Conservation (phyloP, 2,329 filamentous ascomycete species). For the Ramularia endophylla region DNA sequence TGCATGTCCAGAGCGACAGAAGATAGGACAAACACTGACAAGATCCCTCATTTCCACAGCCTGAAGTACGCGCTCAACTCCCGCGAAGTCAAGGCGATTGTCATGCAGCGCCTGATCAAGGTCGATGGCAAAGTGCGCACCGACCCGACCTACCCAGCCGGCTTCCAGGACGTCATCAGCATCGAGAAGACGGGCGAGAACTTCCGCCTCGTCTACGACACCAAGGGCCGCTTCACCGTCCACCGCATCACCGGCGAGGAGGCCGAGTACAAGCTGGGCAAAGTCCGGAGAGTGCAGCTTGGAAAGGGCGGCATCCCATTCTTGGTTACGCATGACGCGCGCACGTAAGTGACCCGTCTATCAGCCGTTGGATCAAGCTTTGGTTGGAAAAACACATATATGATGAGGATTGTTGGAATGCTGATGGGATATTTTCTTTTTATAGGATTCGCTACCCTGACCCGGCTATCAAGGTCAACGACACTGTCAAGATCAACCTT, state of each 20-base stretch:
- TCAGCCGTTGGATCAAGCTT: slow-evolving; percentile 99
- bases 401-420: slow-evolving; percentile 2
- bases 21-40: slow-evolving; percentile 8
- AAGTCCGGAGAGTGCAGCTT: slow-evolving; percentile 99
- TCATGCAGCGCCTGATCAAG: slow-evolving; percentile 99
- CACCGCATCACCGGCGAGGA: slow-evolving; percentile 99
- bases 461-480: slow-evolving; percentile 98
- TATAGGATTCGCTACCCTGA: slow-evolving; percentile 98
- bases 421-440: slow-evolving; percentile 25
- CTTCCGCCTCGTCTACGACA: slow-evolving; percentile 99
- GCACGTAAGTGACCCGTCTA: slow-evolving; percentile 99
- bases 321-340: slow-evolving; percentile 99
- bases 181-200: slow-evolving; percentile 99
- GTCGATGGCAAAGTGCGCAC: slow-evolving; percentile 99
- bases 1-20: no score
- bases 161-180: slow-evolving; percentile 99
- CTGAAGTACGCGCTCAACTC: slow-evolving; percentile 99
- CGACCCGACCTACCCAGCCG: slow-evolving; percentile 93
- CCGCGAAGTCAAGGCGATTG: slow-evolving; percentile 94
- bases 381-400: slow-evolving; percentile 54
- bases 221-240: slow-evolving; percentile 99
- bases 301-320: slow-evolving; percentile 99
- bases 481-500: slow-evolving; percentile 99
- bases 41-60: slow-evolving; percentile 49
- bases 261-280: slow-evolving; percentile 99